Evolutionary conservation across 805 yeast genomes (phyloP).

Genomic region (baker's yeast (Saccharomyces cerevisiae)): DNA sequence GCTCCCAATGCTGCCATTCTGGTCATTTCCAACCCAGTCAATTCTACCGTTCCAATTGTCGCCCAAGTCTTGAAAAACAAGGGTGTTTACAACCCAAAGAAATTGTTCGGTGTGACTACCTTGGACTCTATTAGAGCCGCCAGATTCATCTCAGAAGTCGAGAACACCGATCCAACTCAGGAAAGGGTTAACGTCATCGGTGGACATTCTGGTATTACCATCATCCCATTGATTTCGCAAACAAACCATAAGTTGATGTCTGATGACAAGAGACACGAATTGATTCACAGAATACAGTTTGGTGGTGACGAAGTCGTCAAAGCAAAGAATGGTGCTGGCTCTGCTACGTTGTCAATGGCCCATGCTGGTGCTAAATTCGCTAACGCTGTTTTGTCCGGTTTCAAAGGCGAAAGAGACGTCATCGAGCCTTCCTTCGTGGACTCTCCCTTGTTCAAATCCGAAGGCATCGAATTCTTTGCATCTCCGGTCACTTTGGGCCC

Average conservation of each 20-base stretch:
- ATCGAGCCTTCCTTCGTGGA: conserved; percentile 68
- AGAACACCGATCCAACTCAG: conserved; percentile 55
- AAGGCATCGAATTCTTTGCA: conserved; percentile 96
- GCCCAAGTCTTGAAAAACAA: conserved; percentile 81
- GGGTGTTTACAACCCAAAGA: conserved; percentile 86
- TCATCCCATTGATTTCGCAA: conserved; percentile 87
- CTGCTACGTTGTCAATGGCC: conserved; percentile 90
- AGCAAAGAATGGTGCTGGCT: conserved; percentile 91
- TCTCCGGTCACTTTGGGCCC: conserved; percentile 90
- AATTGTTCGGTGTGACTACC: conserved; percentile 92
- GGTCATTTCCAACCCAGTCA: conserved; percentile 90
- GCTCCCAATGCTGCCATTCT: conserved; percentile 78
- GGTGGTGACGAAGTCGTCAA: conserved; percentile 95
- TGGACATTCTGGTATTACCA: conserved; percentile 96
- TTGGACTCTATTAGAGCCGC: conserved; percentile 86
- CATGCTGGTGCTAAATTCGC: conserved; percentile 80
- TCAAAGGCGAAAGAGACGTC: conserved; percentile 55
- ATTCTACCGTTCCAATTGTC: conserved; percentile 94
- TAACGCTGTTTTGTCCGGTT: conserved; percentile 54
- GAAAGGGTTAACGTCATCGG: conserved; percentile 86
- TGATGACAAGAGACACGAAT: conserved; percentile 55
- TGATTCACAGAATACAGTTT: conserved; percentile 84
- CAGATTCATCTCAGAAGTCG: conserved; percentile 57
- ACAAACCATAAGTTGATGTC: conserved; percentile 55
- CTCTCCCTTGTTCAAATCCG: conserved; percentile 71